Evolutionary conservation across 441 rosid species (phyloP).

Genomic region (Francoa sonchifolia): DNA sequence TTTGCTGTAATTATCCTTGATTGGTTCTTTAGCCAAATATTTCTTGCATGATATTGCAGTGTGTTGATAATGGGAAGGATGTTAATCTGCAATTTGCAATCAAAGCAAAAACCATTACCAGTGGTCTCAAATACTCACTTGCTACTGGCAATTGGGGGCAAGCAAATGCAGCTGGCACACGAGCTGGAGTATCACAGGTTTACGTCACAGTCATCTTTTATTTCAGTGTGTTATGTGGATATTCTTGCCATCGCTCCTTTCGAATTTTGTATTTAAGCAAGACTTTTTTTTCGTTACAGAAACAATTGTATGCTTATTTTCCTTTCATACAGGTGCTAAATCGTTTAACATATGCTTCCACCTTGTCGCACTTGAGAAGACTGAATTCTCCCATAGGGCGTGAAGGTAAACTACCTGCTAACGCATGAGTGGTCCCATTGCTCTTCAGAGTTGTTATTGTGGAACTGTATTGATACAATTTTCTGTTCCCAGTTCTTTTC

Average conservation of each 20-base stretch:
- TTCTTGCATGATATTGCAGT: constrained; percentile 27
- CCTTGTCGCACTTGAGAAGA: constrained; percentile 89
- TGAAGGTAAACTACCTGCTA: constrained; percentile 56
- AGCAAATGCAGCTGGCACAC: constrained; percentile 98
- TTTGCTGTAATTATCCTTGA: constrained; percentile 7
- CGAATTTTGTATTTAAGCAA: too few species aligned
- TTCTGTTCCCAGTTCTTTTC: constrained; percentile 1
- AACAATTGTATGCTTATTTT: too few species aligned
- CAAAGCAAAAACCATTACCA: constrained; percentile 91
- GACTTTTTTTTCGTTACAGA: too few species aligned
- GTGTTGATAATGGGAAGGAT: constrained; percentile 93
- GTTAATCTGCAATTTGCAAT: constrained; percentile 92
- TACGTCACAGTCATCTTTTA: constrained; percentile 5
- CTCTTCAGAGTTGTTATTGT: constrained; percentile 2
- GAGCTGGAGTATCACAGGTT: constrained; percentile 99
- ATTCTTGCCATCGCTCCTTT: too few species aligned
- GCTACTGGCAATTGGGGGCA: constrained; percentile 99
- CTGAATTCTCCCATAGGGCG: constrained; percentile 95
- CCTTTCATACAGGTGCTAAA: constrained; percentile 54
- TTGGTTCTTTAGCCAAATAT: constrained; percentile 6
- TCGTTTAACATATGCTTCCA: constrained; percentile 95
- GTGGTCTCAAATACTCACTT: constrained; percentile 90
- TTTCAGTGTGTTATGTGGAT: not conserved
- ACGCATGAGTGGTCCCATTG: too few species aligned
- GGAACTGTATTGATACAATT: constrained; percentile 1